Base-by-base conservation (phyloP, 192 early-diverging fungal species). In the Backusella sp. region DNA sequence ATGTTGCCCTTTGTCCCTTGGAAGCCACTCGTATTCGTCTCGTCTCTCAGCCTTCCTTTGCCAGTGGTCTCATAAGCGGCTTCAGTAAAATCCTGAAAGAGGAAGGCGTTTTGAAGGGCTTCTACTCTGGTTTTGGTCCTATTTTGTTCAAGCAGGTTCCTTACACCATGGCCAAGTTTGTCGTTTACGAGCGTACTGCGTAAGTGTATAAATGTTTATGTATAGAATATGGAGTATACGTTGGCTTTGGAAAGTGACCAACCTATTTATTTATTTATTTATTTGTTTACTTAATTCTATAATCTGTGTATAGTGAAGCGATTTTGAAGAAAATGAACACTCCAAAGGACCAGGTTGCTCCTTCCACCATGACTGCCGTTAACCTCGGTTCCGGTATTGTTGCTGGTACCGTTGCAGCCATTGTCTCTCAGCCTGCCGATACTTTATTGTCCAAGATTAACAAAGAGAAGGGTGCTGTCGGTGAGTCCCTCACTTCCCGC, bases 131-230 rank as follows among this genome's bases (percentile, higher is more conserved):
- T 65, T 92, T 94, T 74, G 91, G 89, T 32, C 92, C 92, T 59
- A 90, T 92, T 70, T 82, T 91, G 36, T 90, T 91, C 81, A 92
- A 89, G 82, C 92, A 94, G 81, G 85, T 94, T 59, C 92, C 92
- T 14, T 94, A 94, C 80, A 94, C 92, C 30, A 90, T 94, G 88
- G 87, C 92, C 83, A 94, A 94, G 85, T 94, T 94, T 76, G 88
- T 86, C 52, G 90, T 92, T 70, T 89, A 88, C 67, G 92, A 89
- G 68, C 76, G 67, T 23, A 82, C 86, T 49, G 74, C 82, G 87
- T 84, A 78, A 78, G 82, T 83, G n/a, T 62, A 23, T 69, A 28
- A 28, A 26, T n/a, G n/a, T 53, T 26, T 59, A 59, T 26, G 11
- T 9, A 4, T 28, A 28, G 2, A 39, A 39, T 39, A 6, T 39